phyloP scores from a whole-genome alignment of 495 filamentous ascomycete species.

The Penicillium macrosclerotiorum region DNA sequence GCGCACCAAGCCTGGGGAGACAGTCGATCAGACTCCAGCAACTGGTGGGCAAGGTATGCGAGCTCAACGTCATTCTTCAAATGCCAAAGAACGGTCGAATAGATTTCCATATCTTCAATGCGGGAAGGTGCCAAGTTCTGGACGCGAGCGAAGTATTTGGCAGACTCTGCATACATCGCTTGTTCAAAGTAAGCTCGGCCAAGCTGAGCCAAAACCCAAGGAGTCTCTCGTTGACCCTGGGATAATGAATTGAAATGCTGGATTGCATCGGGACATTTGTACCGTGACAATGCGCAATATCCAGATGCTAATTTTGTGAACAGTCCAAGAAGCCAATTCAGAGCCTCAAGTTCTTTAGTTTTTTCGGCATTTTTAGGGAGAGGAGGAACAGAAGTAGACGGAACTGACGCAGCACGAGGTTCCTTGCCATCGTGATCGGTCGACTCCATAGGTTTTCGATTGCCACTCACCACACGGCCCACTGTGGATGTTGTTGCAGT shows the following conservation, averaged over 20 bases:
- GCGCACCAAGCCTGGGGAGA: slow-evolving; percentile 96
- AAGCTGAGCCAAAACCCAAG: slow-evolving; percentile 91
- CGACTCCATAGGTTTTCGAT: slow-evolving; percentile 59
- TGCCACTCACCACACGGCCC: slow-evolving; percentile 84
- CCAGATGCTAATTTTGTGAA: slow-evolving; percentile 79
- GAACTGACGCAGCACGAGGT: slow-evolving; percentile 27
- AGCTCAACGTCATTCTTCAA: slow-evolving; percentile 87
- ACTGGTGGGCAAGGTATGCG: slow-evolving; percentile 85
- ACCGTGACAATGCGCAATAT: slow-evolving; percentile 73
- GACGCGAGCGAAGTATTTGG: slow-evolving; percentile 76
- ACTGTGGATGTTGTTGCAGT: slow-evolving; percentile 59
- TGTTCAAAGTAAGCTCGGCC: slow-evolving; percentile 88
- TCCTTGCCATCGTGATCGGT: slow-evolving; percentile 67
- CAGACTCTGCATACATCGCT: slow-evolving; percentile 77
- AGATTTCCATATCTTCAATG: slow-evolving; percentile 93
- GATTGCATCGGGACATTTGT: slow-evolving; percentile 73
- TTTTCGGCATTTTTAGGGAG: slow-evolving; percentile 34
- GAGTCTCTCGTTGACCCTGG: slow-evolving; percentile 78
- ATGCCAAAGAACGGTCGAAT: slow-evolving; percentile 96
- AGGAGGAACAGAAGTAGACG: slow-evolving; percentile 29
- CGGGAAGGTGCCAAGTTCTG: slow-evolving; percentile 73
- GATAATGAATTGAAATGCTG: slow-evolving; percentile 67
- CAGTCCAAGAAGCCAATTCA: slow-evolving; percentile 76
- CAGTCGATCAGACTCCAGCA: slow-evolving; percentile 79
- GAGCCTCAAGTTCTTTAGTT: slow-evolving; percentile 68